Evolutionary conservation across 257 asterid genomes (phyloP), one percentile per base, ranked within the genome.

Genomic region (Apocynum venetum): DNA sequence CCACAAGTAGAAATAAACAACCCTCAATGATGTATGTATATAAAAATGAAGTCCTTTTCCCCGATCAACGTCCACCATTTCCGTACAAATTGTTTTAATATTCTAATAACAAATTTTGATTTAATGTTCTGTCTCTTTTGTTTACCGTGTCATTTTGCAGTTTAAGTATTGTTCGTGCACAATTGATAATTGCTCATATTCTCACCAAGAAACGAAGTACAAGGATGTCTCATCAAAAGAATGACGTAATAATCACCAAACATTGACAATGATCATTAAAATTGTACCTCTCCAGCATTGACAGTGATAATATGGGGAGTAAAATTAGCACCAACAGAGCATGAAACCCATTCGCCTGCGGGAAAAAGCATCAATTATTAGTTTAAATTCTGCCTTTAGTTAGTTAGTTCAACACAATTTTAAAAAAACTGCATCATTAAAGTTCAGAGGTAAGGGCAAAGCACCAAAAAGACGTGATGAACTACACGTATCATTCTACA

Each of bases 231-330:
- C 59, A 61, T 48, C 8, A 0, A 38, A 60, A 63, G 63, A 72
- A 64, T 13, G 41, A 5, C 40, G 4, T 40, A 57, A 49, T 13
- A 73, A 38, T 59, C 48, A 65, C 61, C 41, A 64, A 17, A 53
- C 40, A 6, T 7, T 35, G n/a, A 9, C 31, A 63, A 15, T 8
- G 36, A 8, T 20, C 14, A 6, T 17, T 12, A 4, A 43, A 55
- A 52, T 70, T 31, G 81, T 84, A 93, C 98, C 98, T 94, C 98
- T 85, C 97, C 98, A 59, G 97, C 83, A 82, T 92, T 86, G 76
- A 92, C 97, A 2, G 87, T 87, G 55, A 92, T 88, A 63, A 94
- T 87, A 82, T 92, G 97, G 9, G 97, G 98, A 7, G 94, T 92
- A 79, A 94, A 89, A 83, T 84, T 94, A 57, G 97, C 93, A 73